Evolutionary conservation across 176 grass and related monocot species (phyloP).

Genomic region (Hordeum vulgare): MorexV3_pseudomolecules_assembly NC_058519.1:428060425-428060924

Average conservation of each 20-base stretch:
- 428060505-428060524: constrained; percentile 77
- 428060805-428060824: constrained; percentile 25
- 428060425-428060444: constrained; percentile 92
- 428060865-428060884: constrained; percentile 98
- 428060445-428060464: constrained; percentile 51
- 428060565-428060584: constrained; percentile 56
- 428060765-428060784: not conserved
- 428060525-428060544: constrained; percentile 57
- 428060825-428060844: constrained; percentile 97
- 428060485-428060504: constrained; percentile 82
- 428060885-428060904: constrained; percentile 68
- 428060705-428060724: not conserved
- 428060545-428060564: constrained; percentile 52
- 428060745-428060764: not conserved
- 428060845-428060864: constrained; percentile 90
- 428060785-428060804: not conserved
- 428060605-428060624: constrained; percentile 60
- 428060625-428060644: constrained; percentile 66
- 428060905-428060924: constrained; percentile 80
- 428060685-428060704: not conserved
- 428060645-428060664: constrained; percentile 1
- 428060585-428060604: constrained; percentile 65
- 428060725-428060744: not conserved
- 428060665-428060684: not conserved
- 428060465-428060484: constrained; percentile 69